Conservation (phyloP, 768 basidiomycete species). For the Lactarius vividus region DNA sequence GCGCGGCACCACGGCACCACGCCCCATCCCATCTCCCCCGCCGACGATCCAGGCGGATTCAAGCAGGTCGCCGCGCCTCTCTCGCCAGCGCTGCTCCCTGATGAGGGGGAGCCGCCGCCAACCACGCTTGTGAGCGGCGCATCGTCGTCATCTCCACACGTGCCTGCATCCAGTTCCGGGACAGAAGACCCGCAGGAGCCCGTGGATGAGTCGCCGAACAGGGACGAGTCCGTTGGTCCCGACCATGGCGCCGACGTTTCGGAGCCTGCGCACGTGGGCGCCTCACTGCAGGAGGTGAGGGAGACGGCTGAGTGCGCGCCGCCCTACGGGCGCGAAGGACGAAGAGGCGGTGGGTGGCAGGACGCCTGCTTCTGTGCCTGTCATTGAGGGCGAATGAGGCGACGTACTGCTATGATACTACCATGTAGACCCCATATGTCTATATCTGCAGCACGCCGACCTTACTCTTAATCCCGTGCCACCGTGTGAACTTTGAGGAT, state of each 20-base stretch:
- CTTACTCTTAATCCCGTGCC: background rate
- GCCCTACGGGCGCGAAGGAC: slow-evolving; percentile 14
- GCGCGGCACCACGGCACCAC: slow-evolving; percentile 14
- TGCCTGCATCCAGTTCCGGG: background rate
- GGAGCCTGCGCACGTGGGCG: background rate
- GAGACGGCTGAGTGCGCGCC: background rate
- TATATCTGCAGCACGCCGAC: background rate
- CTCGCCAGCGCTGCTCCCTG: slow-evolving; percentile 4
- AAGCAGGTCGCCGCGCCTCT: slow-evolving; percentile 33
- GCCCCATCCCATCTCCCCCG: background rate
- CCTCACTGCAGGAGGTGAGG: background rate
- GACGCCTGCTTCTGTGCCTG: background rate
- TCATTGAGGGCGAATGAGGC: background rate
- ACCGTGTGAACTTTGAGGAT: no score
- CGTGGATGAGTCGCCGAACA: background rate
- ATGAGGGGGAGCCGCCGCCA: no score
- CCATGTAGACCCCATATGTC: background rate
- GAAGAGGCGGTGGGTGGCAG: background rate
- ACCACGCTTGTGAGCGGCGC: slow-evolving; percentile 3
- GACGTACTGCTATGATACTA: background rate
- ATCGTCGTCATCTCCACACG: slow-evolving; percentile 2
- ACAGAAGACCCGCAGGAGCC: no score
- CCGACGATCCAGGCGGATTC: slow-evolving; percentile 18
- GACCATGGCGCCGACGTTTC: background rate
- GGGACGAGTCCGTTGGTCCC: background rate